A percentile compares a stretch with the other conserved stretches of the same genome.
Evolutionary conservation across 352 stramenopile species (phyloP).

Genomic region (Pythium guiyangense): DNA sequence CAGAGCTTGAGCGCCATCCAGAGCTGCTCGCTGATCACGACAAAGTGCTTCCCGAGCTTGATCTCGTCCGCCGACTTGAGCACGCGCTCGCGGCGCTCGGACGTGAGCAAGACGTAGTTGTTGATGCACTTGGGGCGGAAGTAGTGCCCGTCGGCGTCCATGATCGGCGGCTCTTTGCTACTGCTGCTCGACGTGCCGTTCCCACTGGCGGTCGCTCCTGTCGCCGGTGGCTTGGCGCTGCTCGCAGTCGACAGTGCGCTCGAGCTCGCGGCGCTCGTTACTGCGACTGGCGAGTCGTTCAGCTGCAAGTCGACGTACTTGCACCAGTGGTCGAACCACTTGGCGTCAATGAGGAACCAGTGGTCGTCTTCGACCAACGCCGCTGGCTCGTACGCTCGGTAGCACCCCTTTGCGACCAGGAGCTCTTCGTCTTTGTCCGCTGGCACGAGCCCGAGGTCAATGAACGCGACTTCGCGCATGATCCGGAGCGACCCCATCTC

Average conservation of each 20-base stretch:
- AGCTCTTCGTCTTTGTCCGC: constrained; percentile 76
- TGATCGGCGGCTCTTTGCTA: constrained; percentile 61
- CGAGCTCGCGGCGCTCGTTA: constrained; percentile 19
- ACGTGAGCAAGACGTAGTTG: constrained; percentile 72
- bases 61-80: constrained; percentile 73
- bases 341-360: constrained; percentile 82
- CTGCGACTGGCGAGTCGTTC: constrained; percentile 16
- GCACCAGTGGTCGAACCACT: constrained; percentile 85
- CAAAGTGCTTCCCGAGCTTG: constrained; percentile 76
- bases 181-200: constrained; percentile 16
- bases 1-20: constrained; percentile 90
- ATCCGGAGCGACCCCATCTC: constrained; percentile 75
- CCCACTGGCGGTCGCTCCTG: constrained; percentile 8
- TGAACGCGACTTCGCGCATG: constrained; percentile 83
- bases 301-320: constrained; percentile 56
- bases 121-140: constrained; percentile 80
- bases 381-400: constrained; percentile 63
- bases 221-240: constrained; percentile 11
- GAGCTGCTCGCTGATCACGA: constrained; percentile 82
- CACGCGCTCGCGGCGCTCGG: constrained; percentile 61
- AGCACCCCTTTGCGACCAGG: constrained; percentile 64
- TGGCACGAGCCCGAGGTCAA: constrained; percentile 73
- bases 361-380: constrained; percentile 76
- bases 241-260: constrained; percentile 13
- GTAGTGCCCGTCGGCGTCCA: constrained; percentile 78